These are phyloP conservation scores for Drechslerella dactyloides DNA, from an alignment of 2,329 filamentous ascomycete genomes.

Conservation along the genomic window DNA sequence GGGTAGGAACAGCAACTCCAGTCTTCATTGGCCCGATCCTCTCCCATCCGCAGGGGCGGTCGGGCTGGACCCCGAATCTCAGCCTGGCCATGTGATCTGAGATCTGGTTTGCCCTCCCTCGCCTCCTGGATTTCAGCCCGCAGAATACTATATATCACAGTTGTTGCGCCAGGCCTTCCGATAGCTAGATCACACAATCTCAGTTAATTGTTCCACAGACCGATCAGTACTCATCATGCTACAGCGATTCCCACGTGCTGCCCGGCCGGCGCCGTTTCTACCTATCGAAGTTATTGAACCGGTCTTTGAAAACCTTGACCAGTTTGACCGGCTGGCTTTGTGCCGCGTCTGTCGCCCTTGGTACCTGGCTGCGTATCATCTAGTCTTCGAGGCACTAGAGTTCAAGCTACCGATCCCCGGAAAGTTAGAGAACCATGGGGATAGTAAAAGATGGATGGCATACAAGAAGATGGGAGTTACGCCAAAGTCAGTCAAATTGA, in stretches of 20 bases:
- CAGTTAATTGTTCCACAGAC: no score
- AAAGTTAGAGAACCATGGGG: constrained; percentile 11
- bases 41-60: no score
- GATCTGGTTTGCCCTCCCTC: no score
- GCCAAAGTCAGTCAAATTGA: constrained; percentile 35
- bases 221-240: not conserved
- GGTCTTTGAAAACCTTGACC: constrained; percentile 14
- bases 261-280: constrained; percentile 27
- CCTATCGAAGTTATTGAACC: constrained; percentile 27
- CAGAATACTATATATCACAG: no score
- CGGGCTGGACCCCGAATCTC: no score
- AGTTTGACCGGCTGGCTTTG: constrained; percentile 32
- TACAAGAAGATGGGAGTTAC: constrained; percentile 3
- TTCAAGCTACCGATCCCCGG: constrained; percentile 23
- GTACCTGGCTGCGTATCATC: constrained; percentile 21
- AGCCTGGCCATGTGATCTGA: no score
- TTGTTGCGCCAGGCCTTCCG: no score
- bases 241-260: not conserved
- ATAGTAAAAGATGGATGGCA: constrained; percentile 13
- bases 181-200: no score
- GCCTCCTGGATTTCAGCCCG: no score
- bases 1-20: no score
- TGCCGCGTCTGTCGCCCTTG: constrained; percentile 23
- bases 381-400: constrained; percentile 24
- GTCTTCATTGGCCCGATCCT: no score